Evolutionary conservation across 805 yeast species (phyloP).

Genomic region (Candida xyloterini): DNA sequence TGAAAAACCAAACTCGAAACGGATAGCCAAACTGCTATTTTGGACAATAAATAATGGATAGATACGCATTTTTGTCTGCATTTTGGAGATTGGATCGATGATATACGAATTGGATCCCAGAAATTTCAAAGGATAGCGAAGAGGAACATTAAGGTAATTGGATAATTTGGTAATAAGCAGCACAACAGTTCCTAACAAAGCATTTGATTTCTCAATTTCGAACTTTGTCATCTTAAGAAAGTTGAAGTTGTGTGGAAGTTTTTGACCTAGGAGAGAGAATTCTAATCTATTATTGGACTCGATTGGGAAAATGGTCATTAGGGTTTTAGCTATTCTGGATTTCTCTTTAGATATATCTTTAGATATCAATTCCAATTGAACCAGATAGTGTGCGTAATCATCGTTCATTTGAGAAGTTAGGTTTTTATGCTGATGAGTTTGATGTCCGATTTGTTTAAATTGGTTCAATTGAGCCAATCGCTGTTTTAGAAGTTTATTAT

Average conservation of each 20-base stretch:
- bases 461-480: constrained; percentile 3
- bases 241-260: constrained; percentile 24
- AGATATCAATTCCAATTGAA: constrained; percentile 13
- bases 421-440: not conserved
- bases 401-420: constrained; percentile 7
- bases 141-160: constrained; percentile 40
- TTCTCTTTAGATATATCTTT: constrained; percentile 22
- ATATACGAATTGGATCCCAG: constrained; percentile 49
- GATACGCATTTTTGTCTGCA: constrained; percentile 33
- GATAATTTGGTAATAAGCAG: constrained; percentile 41
- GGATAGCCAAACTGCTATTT: constrained; percentile 32
- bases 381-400: constrained; percentile 13
- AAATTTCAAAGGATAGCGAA: constrained; percentile 48
- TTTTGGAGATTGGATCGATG: constrained; percentile 44
- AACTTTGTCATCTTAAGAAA: constrained; percentile 24
- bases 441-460: constrained; percentile 1
- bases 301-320: constrained; percentile 33
- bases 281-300: constrained; percentile 24
- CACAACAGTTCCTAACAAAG: constrained; percentile 47
- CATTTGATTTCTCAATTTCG: constrained; percentile 41
- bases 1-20: constrained; percentile 50
- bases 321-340: constrained; percentile 23
- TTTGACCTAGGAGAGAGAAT: constrained; percentile 32
- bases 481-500: constrained; percentile 2
- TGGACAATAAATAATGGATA: constrained; percentile 53